Evolutionary conservation across 768 basidiomycete species (phyloP), one percentile per base, ranked within the genome.

Genomic region (Mycena pura): DNA sequence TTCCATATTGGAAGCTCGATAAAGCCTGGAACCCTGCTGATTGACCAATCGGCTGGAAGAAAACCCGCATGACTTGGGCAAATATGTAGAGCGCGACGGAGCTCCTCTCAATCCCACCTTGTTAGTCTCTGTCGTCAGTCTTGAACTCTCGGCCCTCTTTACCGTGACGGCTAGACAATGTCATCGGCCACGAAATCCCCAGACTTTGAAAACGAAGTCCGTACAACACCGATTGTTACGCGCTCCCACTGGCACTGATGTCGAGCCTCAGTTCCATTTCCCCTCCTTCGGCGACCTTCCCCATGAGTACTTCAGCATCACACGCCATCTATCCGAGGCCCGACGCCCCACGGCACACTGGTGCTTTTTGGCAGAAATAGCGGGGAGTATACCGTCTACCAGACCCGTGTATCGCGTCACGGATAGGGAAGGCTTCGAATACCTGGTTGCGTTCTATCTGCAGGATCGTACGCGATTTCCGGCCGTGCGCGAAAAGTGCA

Each of bases 301-400:
- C 5, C 38, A 32, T 10, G 73, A 73, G 39, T 31, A 69, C 36
- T 61, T 25, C 39, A 66, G 32, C 61, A 72, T 46, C n/a, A 17
- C 60, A 3, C 34, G n/a, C 2, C 47, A 56, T 34, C 47, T 29
- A 32, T 38, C 34, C 11, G 13, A 49, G 1, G 31, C 55, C 22
- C 60, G 68, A n/a, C 14, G 41, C 31, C 69, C 69, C 5, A 57
- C 36, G 31, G 62, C 57, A 34, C 76, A 73, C 64, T 75, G 74
- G 74, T 77, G 76, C 53, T 66, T 76, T 29, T 64, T 77, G 14
- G 73, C 69, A 10, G 72, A 76, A 52, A 74, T 76, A 36, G 59
- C 69, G 24, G 47, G 56, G 21, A 24, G 19, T 13, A 34, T 70
- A 14, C 62, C 64, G 4, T 70, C 62, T 34, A 17, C 61, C 11